Conservation (phyloP, 1,284 basidiomycete genomes). For the Vanrija sp. region DNA sequence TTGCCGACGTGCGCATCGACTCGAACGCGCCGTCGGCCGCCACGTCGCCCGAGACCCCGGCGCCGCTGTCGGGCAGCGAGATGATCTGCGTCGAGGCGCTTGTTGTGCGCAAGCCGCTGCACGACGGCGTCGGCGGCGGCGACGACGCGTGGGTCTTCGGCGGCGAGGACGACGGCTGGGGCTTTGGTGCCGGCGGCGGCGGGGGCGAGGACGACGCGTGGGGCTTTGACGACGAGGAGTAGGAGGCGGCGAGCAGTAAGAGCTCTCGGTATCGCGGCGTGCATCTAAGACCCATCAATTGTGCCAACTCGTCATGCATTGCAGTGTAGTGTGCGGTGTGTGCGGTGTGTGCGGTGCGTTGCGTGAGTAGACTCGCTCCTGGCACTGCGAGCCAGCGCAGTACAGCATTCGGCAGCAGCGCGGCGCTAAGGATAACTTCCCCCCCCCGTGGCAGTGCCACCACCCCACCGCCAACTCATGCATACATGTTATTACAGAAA, state of each 20-base stretch:
- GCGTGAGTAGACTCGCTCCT: no score
- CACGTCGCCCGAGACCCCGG: neutral
- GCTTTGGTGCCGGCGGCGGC: constrained; percentile 18
- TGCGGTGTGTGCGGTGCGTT: no score
- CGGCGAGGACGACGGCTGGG: constrained; percentile 26
- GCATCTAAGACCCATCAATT: no score
- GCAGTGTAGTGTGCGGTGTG: no score
- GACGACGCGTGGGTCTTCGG: constrained; percentile 22
- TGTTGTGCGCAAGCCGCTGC: constrained; percentile 42
- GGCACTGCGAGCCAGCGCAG: no score
- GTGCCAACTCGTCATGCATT: no score
- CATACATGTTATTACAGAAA: no score
- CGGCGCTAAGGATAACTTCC: no score
- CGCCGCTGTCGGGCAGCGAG: constrained; percentile 18
- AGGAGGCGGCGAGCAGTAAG: constrained; percentile 13
- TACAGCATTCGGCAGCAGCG: no score
- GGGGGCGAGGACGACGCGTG: constrained; percentile 24
- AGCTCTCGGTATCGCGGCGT: no score
- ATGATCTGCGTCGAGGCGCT: constrained; percentile 48
- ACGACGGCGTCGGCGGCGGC: constrained; percentile 10
- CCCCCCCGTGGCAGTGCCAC: no score
- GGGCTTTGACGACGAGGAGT: constrained; percentile 26
- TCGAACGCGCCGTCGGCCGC: neutral
- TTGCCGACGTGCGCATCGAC: constrained; percentile 38
- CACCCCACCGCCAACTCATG: no score